Conservation (phyloP, 1,139 yeast genomes). For the Pichia sp. region DNA sequence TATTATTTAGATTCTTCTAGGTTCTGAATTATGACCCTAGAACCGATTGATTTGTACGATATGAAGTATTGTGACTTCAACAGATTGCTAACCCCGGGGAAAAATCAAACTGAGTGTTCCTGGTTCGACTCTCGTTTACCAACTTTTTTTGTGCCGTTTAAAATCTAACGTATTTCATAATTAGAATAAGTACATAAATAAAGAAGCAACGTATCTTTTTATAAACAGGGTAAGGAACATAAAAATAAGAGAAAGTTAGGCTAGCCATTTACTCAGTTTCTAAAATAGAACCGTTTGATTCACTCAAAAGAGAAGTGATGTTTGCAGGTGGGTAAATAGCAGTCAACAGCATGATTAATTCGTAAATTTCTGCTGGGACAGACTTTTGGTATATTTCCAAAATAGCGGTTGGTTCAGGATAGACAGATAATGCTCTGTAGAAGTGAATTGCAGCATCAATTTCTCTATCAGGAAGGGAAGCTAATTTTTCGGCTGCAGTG, state of each 20-base stretch:
- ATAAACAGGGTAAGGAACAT: conserved; percentile 4
- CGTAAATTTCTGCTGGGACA: conserved; percentile 77
- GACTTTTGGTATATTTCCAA: conserved; percentile 85
- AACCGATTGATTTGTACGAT: too few relatives aligned
- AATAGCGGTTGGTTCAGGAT: conserved; percentile 91
- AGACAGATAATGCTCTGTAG: conserved; percentile 91
- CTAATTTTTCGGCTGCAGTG: conserved; percentile 74
- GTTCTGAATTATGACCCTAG: too few relatives aligned
- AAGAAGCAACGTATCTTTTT: not conserved
- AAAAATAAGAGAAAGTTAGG: not conserved
- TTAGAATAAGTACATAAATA: not conserved
- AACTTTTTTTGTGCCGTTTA: not conserved
- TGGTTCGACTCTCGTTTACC: not conserved
- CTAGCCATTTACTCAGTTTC: conserved; percentile 16
- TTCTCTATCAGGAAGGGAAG: conserved; percentile 54
- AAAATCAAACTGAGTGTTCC: not conserved
- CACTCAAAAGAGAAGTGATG: conserved; percentile 64
- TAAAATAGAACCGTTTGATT: conserved; percentile 27
- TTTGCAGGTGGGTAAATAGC: conserved; percentile 85
- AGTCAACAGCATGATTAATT: conserved; percentile 79
- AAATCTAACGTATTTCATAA: not conserved
- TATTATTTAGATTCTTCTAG: too few relatives aligned
- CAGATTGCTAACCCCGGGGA: not conserved
- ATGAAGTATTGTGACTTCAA: too few relatives aligned
- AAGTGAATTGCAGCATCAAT: conserved; percentile 82